Conservation (phyloP, 129 eudicot species). For the Heracleum sosnowskyi region DNA sequence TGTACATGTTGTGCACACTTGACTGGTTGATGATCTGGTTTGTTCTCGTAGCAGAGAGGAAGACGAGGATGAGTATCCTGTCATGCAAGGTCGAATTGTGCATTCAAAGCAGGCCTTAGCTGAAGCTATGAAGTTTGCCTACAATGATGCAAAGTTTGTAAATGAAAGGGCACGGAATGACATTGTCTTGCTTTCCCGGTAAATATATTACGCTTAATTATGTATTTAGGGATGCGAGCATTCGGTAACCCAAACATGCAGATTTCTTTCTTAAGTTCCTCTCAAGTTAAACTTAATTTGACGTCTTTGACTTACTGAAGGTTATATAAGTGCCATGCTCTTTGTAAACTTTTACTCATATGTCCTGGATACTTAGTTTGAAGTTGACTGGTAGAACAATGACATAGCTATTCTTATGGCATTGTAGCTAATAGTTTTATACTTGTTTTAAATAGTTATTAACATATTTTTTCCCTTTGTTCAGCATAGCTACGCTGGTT, state of each 20-base stretch:
- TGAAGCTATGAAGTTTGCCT: slow-evolving; percentile 75
- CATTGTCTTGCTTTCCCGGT: slow-evolving; percentile 84
- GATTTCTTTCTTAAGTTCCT: neutral
- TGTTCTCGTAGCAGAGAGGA: slow-evolving; percentile 31
- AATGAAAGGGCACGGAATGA: slow-evolving; percentile 88
- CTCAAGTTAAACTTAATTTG: neutral
- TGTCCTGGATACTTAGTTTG: neutral
- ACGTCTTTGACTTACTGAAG: neutral
- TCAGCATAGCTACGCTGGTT: neutral
- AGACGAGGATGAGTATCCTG: slow-evolving; percentile 30
- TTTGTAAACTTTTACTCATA: neutral
- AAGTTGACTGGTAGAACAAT: neutral
- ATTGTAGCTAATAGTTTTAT: neutral
- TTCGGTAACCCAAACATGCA: too few relatives aligned
- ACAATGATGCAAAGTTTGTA: slow-evolving; percentile 83
- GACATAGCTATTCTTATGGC: neutral
- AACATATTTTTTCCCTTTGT: neutral
- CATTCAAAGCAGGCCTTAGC: slow-evolving; percentile 56
- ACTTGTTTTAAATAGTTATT: neutral
- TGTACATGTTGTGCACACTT: neutral
- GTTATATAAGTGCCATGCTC: neutral
- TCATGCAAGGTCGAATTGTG: slow-evolving; percentile 18
- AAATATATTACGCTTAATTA: slow-evolving; percentile 1
- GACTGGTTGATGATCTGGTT: slow-evolving; percentile 9
- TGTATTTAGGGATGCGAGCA: neutral